Evolutionary conservation across 108 stramenopile genomes (phyloP).

Genomic region (Nannochloropsis salina): DNA sequence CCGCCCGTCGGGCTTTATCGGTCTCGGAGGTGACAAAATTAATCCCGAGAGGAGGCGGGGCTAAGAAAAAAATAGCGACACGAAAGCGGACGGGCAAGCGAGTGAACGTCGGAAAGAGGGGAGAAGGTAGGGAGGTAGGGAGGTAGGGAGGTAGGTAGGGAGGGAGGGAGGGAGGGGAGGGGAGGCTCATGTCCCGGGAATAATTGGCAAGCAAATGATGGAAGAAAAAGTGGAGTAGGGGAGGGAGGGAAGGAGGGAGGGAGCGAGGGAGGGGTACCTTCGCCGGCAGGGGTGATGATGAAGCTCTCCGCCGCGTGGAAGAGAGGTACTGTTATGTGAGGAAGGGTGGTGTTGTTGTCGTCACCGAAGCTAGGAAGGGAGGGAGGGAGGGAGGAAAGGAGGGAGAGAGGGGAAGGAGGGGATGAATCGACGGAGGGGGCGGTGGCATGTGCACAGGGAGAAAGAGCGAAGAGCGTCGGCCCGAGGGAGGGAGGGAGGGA

Average conservation of each 20-base stretch:
- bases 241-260: constrained; percentile 2
- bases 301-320: constrained; percentile 7
- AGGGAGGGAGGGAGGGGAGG: not conserved
- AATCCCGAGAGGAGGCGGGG: not conserved
- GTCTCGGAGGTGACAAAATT: not conserved
- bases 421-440: not conserved
- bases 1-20: not conserved
- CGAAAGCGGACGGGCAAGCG: too few relatives aligned
- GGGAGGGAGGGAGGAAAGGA: not conserved
- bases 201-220: not conserved
- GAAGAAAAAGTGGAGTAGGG: not conserved
- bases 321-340: not conserved
- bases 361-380: not conserved
- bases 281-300: not conserved
- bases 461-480: not conserved
- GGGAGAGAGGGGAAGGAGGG: not conserved
- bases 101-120: not conserved
- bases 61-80: too few relatives aligned
- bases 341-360: not conserved
- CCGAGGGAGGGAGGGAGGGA: not conserved
- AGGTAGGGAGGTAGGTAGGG: not conserved
- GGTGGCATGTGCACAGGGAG: not conserved
- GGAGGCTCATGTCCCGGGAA: not conserved
- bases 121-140: not conserved
- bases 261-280: not conserved